Conservation (phyloP, 2,329 filamentous ascomycete species). For the Pseudopithomyces chartarum region DNA sequence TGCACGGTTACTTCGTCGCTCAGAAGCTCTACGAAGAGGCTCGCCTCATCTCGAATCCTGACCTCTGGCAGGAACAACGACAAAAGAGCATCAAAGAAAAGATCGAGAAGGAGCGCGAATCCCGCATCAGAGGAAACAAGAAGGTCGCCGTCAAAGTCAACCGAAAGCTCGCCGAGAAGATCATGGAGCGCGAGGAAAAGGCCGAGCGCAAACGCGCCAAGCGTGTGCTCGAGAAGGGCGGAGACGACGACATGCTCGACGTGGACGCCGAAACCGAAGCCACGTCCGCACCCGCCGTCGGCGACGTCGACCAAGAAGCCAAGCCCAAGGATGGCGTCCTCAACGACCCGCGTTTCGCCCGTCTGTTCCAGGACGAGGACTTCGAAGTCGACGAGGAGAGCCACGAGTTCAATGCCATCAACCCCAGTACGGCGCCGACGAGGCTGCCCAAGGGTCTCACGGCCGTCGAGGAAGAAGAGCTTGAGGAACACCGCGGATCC, state of each 20-base stretch:
- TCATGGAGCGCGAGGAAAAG: constrained; percentile 73
- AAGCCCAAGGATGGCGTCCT: constrained; percentile 63
- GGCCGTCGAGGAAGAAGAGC: constrained; percentile 64
- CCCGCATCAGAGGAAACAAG: constrained; percentile 89
- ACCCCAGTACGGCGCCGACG: constrained; percentile 71
- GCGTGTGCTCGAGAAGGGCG: constrained; percentile 62
- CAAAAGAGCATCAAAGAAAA: constrained; percentile 91
- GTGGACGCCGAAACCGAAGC: constrained; percentile 22
- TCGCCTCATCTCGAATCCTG: constrained; percentile 88
- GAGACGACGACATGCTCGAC: constrained; percentile 55
- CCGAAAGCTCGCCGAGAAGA: constrained; percentile 68
- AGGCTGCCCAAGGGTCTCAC: constrained; percentile 59
- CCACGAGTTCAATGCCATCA: constrained; percentile 84
- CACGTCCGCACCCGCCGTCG: constrained; percentile 24
- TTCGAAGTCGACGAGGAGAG: constrained; percentile 91
- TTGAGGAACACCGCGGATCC: constrained; percentile 49
- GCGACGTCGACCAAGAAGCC: constrained; percentile 43
- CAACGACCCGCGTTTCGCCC: constrained; percentile 82
- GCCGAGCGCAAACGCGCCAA: constrained; percentile 53
- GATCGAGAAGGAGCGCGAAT: constrained; percentile 96
- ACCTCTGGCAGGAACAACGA: constrained; percentile 89
- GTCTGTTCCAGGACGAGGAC: constrained; percentile 89
- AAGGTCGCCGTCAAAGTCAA: constrained; percentile 93
- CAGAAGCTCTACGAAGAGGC: constrained; percentile 96
- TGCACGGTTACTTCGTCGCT: constrained; percentile 98